Evolutionary conservation across 805 yeast species (phyloP).

Genomic region (Saturnispora kantuleensis): DNA sequence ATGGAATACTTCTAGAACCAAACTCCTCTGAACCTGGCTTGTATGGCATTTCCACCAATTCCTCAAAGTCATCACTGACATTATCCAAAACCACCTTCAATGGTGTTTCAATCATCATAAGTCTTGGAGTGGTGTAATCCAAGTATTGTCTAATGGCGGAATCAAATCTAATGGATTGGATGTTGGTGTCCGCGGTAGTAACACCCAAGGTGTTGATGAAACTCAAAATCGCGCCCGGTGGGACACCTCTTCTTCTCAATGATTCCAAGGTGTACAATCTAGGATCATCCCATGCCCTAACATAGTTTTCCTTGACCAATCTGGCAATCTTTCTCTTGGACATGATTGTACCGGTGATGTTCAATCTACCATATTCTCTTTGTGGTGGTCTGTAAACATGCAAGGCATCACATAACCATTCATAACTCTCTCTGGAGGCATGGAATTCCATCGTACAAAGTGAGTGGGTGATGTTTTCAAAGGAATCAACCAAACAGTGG

Average conservation of each 20-base stretch:
- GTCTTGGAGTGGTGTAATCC: conserved; percentile 86
- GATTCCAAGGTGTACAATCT: conserved; percentile 91
- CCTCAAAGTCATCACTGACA: conserved; percentile 63
- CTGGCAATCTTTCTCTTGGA: conserved; percentile 94
- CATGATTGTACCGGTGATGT: conserved; percentile 87
- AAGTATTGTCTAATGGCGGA: conserved; percentile 77
- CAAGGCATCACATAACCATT: conserved; percentile 94
- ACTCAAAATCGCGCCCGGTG: conserved; percentile 93
- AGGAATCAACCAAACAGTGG: conserved; percentile 96
- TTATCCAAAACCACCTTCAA: conserved; percentile 75
- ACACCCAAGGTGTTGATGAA: conserved; percentile 95
- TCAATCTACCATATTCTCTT: conserved; percentile 95
- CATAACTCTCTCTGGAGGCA: conserved; percentile 88
- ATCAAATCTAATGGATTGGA: conserved; percentile 85
- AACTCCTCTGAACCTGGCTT: conserved; percentile 75
- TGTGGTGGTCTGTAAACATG: conserved; percentile 97
- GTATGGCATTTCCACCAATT: conserved; percentile 69
- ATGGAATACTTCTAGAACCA: conserved; percentile 67
- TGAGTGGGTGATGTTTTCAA: conserved; percentile 93
- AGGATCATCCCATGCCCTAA: conserved; percentile 98
- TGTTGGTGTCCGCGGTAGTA: conserved; percentile 85
- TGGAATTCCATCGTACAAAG: conserved; percentile 94
- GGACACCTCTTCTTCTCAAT: conserved; percentile 93
- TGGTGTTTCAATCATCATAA: conserved; percentile 89
- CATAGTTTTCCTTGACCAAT: conserved; percentile 69